phyloP scores from a whole-genome alignment of 805 yeast genomes.

The Diddensiella caesifluorescens region DNA sequence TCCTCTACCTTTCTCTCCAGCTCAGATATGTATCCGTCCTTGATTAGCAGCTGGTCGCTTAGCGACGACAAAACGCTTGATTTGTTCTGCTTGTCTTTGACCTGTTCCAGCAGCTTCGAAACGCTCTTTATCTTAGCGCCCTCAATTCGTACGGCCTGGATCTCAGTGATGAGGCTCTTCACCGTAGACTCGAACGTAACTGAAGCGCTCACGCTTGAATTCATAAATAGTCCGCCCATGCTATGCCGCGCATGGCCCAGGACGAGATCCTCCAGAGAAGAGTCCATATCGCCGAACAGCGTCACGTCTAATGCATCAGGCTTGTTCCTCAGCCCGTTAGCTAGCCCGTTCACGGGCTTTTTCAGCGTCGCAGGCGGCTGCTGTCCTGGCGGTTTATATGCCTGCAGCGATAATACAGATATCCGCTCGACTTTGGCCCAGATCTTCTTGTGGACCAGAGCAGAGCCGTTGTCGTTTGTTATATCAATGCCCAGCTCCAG shows the following conservation, averaged over 20 bases:
- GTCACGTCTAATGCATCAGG: conserved; percentile 28
- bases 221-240: conserved; percentile 32
- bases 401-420: conserved; percentile 45
- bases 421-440: conserved; percentile 77
- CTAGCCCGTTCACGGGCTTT: background rate
- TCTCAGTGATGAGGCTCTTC: conserved; percentile 31
- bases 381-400: conserved; percentile 3
- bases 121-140: conserved; percentile 32
- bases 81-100: conserved; percentile 23
- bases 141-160: conserved; percentile 31
- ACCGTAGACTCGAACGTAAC: conserved; percentile 33
- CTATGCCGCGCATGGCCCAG: conserved; percentile 32
- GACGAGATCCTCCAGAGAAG: conserved; percentile 32
- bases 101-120: conserved; percentile 27
- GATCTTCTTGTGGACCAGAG: conserved; percentile 76
- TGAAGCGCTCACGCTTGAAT: conserved; percentile 27
- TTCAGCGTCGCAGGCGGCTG: background rate
- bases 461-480: conserved; percentile 37
- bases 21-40: conserved; percentile 16
- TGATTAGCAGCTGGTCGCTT: conserved; percentile 14
- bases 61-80: conserved; percentile 12
- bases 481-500: conserved; percentile 93
- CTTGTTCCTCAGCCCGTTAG: conserved; percentile 8
- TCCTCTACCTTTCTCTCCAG: conserved; percentile 14
- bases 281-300: conserved; percentile 32